Conservation (phyloP, 2,329 filamentous ascomycete genomes). For the Arthrobotrys conoides region DNA sequence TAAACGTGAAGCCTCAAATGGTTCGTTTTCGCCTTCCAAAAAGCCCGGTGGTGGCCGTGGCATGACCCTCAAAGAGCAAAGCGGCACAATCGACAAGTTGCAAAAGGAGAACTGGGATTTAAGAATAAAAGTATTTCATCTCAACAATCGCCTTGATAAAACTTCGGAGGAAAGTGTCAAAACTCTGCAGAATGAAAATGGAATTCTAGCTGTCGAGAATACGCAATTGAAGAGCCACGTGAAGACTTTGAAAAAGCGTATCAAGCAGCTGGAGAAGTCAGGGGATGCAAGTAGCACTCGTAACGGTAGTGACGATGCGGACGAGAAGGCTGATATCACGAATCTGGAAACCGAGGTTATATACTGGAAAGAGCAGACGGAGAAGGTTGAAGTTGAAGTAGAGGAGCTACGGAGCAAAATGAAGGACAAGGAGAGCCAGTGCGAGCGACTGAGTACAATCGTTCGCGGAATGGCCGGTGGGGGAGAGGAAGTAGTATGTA, state of each 20-base stretch:
- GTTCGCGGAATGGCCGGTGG: conserved; percentile 69
- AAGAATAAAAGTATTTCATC: conserved; percentile 96
- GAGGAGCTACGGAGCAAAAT: conserved; percentile 85
- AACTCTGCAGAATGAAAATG: conserved; percentile 98
- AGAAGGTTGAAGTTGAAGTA: conserved; percentile 85
- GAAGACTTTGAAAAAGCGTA: conserved; percentile 82
- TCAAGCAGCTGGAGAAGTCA: conserved; percentile 89
- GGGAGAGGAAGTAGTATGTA: conserved; percentile 67
- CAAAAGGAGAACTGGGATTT: conserved; percentile 99
- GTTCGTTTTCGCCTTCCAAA: conserved; percentile 75
- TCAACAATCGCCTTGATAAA: conserved; percentile 92
- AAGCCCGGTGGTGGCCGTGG: conserved; percentile 72
- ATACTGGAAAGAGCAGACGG: conserved; percentile 86
- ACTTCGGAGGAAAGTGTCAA: conserved; percentile 96
- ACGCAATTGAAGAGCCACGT: conserved; percentile 92
- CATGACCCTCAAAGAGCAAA: conserved; percentile 95
- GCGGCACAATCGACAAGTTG: conserved; percentile 93
- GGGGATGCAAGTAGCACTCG: conserved; percentile 73
- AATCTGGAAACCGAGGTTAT: conserved; percentile 88
- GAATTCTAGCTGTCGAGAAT: conserved; percentile 91
- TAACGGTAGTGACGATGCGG: conserved; percentile 74
- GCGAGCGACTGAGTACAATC: conserved; percentile 65
- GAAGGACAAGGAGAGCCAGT: conserved; percentile 69
- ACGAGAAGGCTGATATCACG: conserved; percentile 66
- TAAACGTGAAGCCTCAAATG: conserved; percentile 70